Evolutionary conservation across 1,284 basidiomycete species (phyloP), one percentile per base, ranked within the genome.

Genomic region (Sanguinoderma infundibulare): DNA sequence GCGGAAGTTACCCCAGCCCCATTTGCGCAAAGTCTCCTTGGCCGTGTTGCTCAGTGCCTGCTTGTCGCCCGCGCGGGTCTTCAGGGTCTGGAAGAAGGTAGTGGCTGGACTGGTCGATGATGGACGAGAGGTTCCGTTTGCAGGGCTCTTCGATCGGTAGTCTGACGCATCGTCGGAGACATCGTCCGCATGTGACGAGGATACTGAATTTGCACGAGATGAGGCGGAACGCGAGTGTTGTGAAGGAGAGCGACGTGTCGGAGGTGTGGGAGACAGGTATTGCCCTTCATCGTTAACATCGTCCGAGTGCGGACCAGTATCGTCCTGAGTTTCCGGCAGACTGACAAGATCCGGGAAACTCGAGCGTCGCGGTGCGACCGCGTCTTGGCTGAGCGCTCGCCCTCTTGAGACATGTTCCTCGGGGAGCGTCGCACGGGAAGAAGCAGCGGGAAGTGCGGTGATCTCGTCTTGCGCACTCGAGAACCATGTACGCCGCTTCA

Each of bases 11-110:
- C 80, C 83, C 90, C 90, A 95, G 65, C 94, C 89, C 93, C 94
- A 96, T 73, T 95, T 95, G 57, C 89, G 87, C 80, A 96, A 88
- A 14, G 89, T 83, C 72, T 96, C 94, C 73, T 90, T 91, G 3
- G 94, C 94, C 1, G 87, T 87, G 68, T 88, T 89, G 69, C 86
- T 87, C 24, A 95, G 77, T 1, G 91, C 91, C 72, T 94, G 88
- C 72, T 94, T 95, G 74, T 96, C 94, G 15, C 84, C 84, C 0
- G 89, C 84, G 44, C 89, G 89, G 24, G 92, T 86, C 72, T 89
- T 91, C 56, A 92, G 79, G 15, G 89, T 86, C n/a, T 89, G 85
- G 55, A 92, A 83, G 76, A 91, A 87, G 14, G 77, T 77, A 28
- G 69, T 68, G 12, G 49, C 49, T 3, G 74, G 70, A 36, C 67